Evolutionary conservation across 495 filamentous ascomycete species (phyloP).

Genomic region (Bathelium albidoporum): DNA sequence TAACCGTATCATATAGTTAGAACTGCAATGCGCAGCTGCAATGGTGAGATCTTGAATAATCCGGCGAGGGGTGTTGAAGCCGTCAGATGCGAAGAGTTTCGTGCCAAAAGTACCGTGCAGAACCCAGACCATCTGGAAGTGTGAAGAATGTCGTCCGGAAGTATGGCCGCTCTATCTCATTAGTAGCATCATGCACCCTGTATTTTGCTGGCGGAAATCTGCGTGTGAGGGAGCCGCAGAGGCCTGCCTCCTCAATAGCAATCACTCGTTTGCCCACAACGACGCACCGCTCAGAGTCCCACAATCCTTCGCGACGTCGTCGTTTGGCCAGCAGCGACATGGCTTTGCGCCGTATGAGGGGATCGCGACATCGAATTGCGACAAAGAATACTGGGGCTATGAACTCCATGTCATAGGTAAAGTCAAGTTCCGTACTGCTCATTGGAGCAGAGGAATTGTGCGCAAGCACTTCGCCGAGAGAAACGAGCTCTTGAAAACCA

Average conservation of each 20-base stretch:
- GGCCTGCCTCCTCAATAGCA: constrained; percentile 1
- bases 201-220: constrained; percentile 1
- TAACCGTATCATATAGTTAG: too few relatives aligned
- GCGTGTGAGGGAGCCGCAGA: not conserved
- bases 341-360: constrained; percentile 1
- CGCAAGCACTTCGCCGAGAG: not conserved
- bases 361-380: constrained; percentile 6
- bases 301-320: constrained; percentile 2
- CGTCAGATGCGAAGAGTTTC: not conserved
- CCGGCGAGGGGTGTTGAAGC: not conserved
- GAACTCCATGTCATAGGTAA: not conserved
- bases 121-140: not conserved
- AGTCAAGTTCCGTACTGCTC: not conserved
- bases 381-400: constrained; percentile 2
- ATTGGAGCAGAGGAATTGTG: not conserved
- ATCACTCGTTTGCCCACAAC: not conserved
- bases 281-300: not conserved
- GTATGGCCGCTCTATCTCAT: not conserved
- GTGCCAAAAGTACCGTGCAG: not conserved
- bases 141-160: not conserved
- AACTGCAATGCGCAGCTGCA: too few relatives aligned
- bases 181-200: not conserved
- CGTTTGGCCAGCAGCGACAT: not conserved
- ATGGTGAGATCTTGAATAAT: too few relatives aligned
- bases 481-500: not conserved